Evolutionary conservation across 75 land plant genomes (phyloP).

Genomic region (Chamaecyparis obtusa): DNA sequence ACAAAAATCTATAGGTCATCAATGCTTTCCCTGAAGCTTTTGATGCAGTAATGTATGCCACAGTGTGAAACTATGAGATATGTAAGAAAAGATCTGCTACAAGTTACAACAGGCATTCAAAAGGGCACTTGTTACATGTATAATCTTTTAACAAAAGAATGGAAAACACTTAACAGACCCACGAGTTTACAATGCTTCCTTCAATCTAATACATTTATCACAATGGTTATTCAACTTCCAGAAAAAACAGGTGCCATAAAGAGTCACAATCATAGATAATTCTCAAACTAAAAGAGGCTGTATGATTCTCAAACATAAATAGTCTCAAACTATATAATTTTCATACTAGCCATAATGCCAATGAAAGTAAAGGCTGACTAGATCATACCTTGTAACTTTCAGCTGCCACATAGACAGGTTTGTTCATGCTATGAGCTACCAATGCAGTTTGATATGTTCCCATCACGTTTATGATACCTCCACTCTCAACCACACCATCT

Average conservation of each 20-base stretch:
- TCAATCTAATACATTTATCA: background rate
- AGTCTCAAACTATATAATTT: background rate
- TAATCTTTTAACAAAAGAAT: too few species aligned
- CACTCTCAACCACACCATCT: slow-evolving; percentile 98
- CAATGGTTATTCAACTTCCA: background rate
- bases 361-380: background rate
- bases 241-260: background rate
- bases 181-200: too few species aligned
- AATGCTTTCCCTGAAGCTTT: too few species aligned
- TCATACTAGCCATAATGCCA: background rate
- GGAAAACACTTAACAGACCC: too few species aligned
- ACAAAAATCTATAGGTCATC: too few species aligned
- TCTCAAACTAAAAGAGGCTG: too few species aligned
- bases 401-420: slow-evolving; percentile 97
- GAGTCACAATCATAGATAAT: background rate
- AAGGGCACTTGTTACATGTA: too few species aligned
- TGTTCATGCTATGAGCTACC: slow-evolving; percentile 88
- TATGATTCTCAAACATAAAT: too few species aligned
- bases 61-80: too few species aligned
- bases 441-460: slow-evolving; percentile 94
- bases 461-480: slow-evolving; percentile 94
- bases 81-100: too few species aligned
- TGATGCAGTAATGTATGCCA: too few species aligned
- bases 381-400: slow-evolving; percentile 90
- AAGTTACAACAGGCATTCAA: too few species aligned